Evolutionary conservation across 2,329 filamentous ascomycete species (phyloP).

Genomic region (Calonectria crousiana): DNA sequence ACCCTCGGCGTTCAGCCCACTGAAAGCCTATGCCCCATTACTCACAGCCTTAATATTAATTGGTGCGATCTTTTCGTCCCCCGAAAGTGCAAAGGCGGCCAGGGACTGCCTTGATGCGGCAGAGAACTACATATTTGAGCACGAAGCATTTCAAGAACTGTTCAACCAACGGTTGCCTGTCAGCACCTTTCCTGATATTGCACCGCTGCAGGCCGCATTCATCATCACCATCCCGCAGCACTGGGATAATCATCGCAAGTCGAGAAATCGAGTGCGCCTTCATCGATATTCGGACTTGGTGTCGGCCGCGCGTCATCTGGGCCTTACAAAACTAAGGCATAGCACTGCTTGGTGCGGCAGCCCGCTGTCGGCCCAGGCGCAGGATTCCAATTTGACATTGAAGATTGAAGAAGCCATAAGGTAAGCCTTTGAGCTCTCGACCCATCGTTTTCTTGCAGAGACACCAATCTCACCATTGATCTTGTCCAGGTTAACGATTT

Average conservation of each 20-base stretch:
- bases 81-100: background rate
- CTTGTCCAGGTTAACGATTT: background rate
- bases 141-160: background rate
- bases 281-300: background rate
- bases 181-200: background rate
- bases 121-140: background rate
- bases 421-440: background rate
- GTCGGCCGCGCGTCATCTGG: background rate
- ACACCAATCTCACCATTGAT: background rate
- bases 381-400: background rate
- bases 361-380: background rate
- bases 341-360: background rate
- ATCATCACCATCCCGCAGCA: conserved; percentile 1
- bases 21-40: background rate
- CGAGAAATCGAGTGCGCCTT: background rate
- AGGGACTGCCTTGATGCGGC: background rate
- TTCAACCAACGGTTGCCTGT: background rate
- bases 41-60: background rate
- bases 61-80: background rate
- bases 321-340: background rate
- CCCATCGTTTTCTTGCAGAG: background rate
- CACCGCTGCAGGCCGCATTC: background rate
- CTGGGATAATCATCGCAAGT: background rate
- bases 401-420: background rate
- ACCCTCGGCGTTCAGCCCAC: background rate